Base-by-base conservation (phyloP, 495 filamentous ascomycete genomes). In the Neurospora pannonica region DNA sequence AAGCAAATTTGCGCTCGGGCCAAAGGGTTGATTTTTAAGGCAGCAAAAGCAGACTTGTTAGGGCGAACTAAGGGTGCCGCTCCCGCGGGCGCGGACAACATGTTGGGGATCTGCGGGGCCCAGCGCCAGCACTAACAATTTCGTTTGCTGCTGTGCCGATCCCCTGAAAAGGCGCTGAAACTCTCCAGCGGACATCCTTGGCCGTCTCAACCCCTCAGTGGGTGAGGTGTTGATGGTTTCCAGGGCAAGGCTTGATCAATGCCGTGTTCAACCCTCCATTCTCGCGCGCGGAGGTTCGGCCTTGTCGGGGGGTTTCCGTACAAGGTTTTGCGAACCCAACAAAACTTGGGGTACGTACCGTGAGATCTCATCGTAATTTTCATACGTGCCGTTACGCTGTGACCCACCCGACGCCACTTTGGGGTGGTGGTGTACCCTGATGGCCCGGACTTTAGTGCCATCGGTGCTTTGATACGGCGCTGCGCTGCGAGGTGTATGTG, bases 21-120 rank as follows among this genome's bases (percentile, higher is more conserved):
- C 72, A 73, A 38, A 71, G 54, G 71, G 40, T 72, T 40, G 31
- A 39, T 19, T 21, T 21, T 21, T 19, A 43, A 24, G 37, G 72
- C 43, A 70, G 70, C 28, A 74, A 10, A 70, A 60, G 21, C 70
- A 71, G 46, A 70, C 42, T 38, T 60, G 21, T 21, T 67, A 73
- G n/a, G 43, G 37, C 17, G n/a, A 39, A 36, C 4, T 38, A 9
- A 74, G 31, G 46, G 13, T 60, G 39, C 15, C 38, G 37, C 40
- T 42, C 67, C 71, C 73, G 67, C 71, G 15, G 71, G 31, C 74
- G 74, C 81, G 81, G 81, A 79, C 79, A 82, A 81, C 69, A 71
- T 81, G 82, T 83, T 83, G 82, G 82, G 82, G 82, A 83, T 81
- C 78, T 83, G 82, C 82, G 82, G 80, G 81, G 79, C 79, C 75